Base-by-base conservation (phyloP, 164 flowering plant species). In the Aristolochia contorta region DNA sequence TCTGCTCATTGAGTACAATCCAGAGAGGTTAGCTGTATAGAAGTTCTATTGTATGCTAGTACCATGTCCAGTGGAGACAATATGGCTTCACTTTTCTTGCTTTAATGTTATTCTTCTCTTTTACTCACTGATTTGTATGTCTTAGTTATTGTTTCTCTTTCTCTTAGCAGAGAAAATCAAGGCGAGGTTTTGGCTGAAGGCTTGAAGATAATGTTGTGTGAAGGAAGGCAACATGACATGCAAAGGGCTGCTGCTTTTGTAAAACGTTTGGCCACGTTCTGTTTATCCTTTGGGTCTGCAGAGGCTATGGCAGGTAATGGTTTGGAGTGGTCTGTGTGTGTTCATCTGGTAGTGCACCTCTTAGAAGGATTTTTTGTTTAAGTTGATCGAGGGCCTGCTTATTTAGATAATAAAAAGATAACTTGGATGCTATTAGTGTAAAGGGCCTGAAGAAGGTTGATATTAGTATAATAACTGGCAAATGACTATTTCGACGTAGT, bases 201-300 rank as follows among this genome's bases (percentile, higher is more conserved):
- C 67, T 60, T 93, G 53, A 93, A 84, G 81, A 74, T 75, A 22
- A 87, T 93, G 97, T 66, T 93, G 68, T 93, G 92, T 71, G 92
- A 93, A 33, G 98, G 85, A 57, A 80, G 96, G 60, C 96, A 93
- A 47, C 96, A 87, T 74, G 98, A 92, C 77, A 92, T 89, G 98
- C 96, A 83, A 69, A 77, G 94, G 69, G 91, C 96, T 60, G 96
- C 97, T 54, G 97, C 98, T 58, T 93, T 93, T 68, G 72, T 86
- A 45, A 93, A 93, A 65, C 94, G 97, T 18, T 67, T 93, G 70
- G 94, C 97, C 23, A 82, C 94, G n/a, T 87, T 82, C 65, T 75
- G 94, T 0, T 74, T 93, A 60, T 80, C 79, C 74, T 81, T 78
- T 73, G 94, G 94, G 19, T 74, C 90, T 67, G 90, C 96, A 21